Base-by-base conservation (phyloP, 2,329 filamentous ascomycete genomes). In the Colletotrichum cereale region DNA sequence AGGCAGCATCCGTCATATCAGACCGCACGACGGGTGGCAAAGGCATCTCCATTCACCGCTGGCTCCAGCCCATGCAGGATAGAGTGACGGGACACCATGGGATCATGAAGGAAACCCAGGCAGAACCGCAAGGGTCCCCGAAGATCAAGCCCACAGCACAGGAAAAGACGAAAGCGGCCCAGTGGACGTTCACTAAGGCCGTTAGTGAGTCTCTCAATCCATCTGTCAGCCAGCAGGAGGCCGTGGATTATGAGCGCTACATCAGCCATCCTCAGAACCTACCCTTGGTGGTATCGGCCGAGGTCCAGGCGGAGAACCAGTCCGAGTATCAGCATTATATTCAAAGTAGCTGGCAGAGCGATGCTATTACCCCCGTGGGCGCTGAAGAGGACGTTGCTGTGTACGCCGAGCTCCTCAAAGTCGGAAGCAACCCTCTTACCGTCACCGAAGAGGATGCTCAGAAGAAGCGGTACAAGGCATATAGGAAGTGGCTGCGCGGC, bases 381-480 rank as follows among this genome's bases (percentile, higher is more conserved):
- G 84, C 86, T 5, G 91, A 91, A 67, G 90, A 92, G 68, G 93
- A 95, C 74, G 77, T 92, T 56, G 88, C 88, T 26, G 89, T 93
- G 69, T 98, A 97, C 80, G 85, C 85, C 38, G 93, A 96, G 73
- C 92, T 96, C 77, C 80, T 98, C 67, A 89, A 87, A 53, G 89
- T 96, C 16, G 90, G 89, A 5, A 93, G 96, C 72, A 94, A 97
- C 76, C 94, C 94, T 24, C 83, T 99, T 63, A 97, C 94, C 2
- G 96, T 98, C 18, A 91, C 91, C 1, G 92, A 95, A 55, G 95
- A 97, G 77, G 96, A 98, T 80, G 87, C 91, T 56, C 87, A 88
- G 50, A 98, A 97, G 88, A 98, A 98, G 87, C 87, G 96, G 76
- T 99, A 99, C 82, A 98, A 97, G 83, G 93, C 95, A 12, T 99